Conservation (phyloP, 176 grass and related monocot species). For the Areca catechu region DNA sequence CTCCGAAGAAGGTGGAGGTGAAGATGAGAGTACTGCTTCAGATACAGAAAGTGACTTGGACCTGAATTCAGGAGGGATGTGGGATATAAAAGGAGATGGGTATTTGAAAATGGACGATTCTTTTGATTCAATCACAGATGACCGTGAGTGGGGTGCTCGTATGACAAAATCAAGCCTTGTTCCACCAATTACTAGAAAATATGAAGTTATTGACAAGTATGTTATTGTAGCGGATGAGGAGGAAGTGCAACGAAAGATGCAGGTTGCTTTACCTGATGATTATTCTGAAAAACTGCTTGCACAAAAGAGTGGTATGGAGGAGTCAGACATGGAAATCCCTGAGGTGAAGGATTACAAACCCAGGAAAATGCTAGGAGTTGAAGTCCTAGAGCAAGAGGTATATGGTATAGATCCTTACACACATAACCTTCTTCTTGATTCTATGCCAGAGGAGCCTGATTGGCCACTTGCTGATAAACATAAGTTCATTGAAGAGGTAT, state of each 20-base stretch:
- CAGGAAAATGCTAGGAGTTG: conserved; percentile 66
- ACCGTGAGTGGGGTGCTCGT: conserved; percentile 91
- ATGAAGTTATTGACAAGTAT: conserved; percentile 91
- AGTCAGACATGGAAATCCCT: conserved; percentile 63
- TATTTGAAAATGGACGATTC: conserved; percentile 47
- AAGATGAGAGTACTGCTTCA: conserved; percentile 68
- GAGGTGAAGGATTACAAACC: conserved; percentile 98
- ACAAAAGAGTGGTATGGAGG: conserved; percentile 80
- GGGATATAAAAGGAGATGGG: conserved; percentile 54
- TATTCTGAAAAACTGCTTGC: conserved; percentile 87
- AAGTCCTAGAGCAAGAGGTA: conserved; percentile 97
- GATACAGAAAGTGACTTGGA: conserved; percentile 88
- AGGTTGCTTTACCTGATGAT: conserved; percentile 82
- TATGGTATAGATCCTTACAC: conserved; percentile 99
- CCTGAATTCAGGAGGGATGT: conserved; percentile 43
- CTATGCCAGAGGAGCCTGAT: conserved; percentile 68
- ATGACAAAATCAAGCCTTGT: conserved; percentile 99
- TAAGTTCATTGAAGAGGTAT: conserved; percentile 90
- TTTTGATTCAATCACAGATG: conserved; percentile 46
- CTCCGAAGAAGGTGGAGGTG: conserved; percentile 62
- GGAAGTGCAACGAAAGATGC: conserved; percentile 87
- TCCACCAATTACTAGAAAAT: conserved; percentile 97
- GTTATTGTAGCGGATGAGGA: conserved; percentile 88
- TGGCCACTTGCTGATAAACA: conserved; percentile 66
- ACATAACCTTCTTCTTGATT: conserved; percentile 85